Evolutionary conservation across 2,329 filamentous ascomycete genomes (phyloP).

Genomic region (Sporothrix inflata): DNA sequence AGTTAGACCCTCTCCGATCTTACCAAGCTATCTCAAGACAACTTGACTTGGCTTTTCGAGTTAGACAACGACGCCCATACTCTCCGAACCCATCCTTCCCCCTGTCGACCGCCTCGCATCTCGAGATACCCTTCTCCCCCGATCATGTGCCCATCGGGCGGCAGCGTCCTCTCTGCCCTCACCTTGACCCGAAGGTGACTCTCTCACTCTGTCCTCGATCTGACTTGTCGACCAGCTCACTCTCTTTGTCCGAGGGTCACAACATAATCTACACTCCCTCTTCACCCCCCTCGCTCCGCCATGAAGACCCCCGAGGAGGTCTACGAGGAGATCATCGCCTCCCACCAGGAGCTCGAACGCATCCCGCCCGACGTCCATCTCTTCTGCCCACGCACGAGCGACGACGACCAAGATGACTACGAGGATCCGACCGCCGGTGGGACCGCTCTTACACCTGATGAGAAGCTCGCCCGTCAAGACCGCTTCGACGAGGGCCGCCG

Average conservation of each 20-base stretch:
- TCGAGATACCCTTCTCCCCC: neutral
- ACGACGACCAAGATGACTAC: slow-evolving; percentile 68
- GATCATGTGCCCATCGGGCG: slow-evolving; percentile 29
- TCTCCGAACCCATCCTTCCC: neutral
- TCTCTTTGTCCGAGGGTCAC: neutral
- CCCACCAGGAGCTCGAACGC: slow-evolving; percentile 49
- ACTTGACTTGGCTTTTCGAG: neutral
- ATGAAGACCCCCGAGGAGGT: slow-evolving; percentile 44
- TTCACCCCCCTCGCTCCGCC: neutral
- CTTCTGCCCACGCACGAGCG: slow-evolving; percentile 66
- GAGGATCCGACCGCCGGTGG: slow-evolving; percentile 55
- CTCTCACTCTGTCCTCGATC: neutral
- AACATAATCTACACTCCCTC: neutral
- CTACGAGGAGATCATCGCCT: slow-evolving; percentile 48
- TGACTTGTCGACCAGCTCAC: neutral
- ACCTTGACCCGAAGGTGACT: neutral
- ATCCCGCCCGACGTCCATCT: slow-evolving; percentile 61
- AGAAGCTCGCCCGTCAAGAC: slow-evolving; percentile 49
- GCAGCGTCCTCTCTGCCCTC: slow-evolving; percentile 6
- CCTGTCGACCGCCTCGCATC: neutral
- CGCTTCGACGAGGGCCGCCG: slow-evolving; percentile 58
- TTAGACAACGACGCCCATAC: neutral
- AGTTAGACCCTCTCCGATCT: too few relatives aligned
- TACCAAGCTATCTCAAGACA: neutral
- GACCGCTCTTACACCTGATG: slow-evolving; percentile 49